Base-by-base conservation (phyloP, 441 rosid genomes). In the Adansonia gregorii region DNA sequence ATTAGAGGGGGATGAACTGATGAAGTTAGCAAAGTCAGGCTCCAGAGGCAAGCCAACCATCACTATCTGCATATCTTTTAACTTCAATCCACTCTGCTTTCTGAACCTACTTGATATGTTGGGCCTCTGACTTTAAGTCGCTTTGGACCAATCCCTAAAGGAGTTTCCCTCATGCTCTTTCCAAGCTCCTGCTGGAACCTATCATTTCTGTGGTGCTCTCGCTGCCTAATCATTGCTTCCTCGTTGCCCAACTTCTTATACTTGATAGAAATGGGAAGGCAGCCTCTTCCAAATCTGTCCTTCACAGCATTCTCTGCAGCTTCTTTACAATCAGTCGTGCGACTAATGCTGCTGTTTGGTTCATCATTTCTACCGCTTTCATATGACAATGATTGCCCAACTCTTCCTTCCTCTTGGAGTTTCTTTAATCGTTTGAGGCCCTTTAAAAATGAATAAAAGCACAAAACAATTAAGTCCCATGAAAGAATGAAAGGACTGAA, bases 111-210 rank as follows among this genome's bases (percentile, higher is more conserved):
- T n/a, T n/a, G n/a, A 75, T 69, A 83, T 69, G 90, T 78, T 0
- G 94, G 92, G 69, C 94, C 96, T 88, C 86, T 90, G 51, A 89
- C 86, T 85, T 91, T 97, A 73, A 93, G 88, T 69, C 91, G 98
- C 86, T 88, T 97, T 22, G 91, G 94, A 70, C 93, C 93, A 9
- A 82, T 82, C 80, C 87, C 97, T 31, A 80, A 80, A 45, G 81
- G 83, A 46, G 85, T 77, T 78, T 83, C 88, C 85, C 83, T 82
- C 65, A 0, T 22, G 19, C 75, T 76, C 85, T 81, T 87, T 73
- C 88, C 88, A 4, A 74, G 14, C n/a, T 82, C 86, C n/a, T 84
- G 79, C 65, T 45, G 88, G 78, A 76, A 76, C 75, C 86, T 76
- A 64, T 86, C 86, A 76, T 77, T 78, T 63, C 89, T 84, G 56